Evolutionary conservation across 768 basidiomycete genomes (phyloP), one percentile per base, ranked within the genome.

Genomic region (Suillus alpinus): DNA sequence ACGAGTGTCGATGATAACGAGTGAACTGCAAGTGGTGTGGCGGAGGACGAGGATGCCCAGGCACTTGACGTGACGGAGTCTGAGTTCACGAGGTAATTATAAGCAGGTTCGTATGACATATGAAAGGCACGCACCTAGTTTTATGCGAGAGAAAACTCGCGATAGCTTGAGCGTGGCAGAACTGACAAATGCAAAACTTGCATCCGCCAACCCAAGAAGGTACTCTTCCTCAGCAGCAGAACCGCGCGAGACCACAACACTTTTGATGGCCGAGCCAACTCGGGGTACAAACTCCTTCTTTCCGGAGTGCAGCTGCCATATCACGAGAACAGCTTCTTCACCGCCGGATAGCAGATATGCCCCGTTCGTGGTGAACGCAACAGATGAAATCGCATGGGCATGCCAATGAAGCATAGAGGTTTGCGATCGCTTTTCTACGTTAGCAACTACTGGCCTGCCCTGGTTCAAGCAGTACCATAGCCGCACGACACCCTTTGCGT

Each of bases 391-490:
- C 4, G 94, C 85, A 71, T 98, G 96, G 2, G 96, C 91, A 70
- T 99, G 97, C 97, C 97, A 99, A 75, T 98, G 96, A 56, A 98
- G 75, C 5, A 86, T 83, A 3, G 92, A 88, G 0, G 94, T 95
- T 68, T 92, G 90, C 1, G 94, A 84, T 59, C 84, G 86, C 73
- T 89, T 92, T 73, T 90, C 91, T 37, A 89, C 83, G 16, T 86
- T 86, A 39, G 80, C 78, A 44, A 80, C 79, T 67, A 81, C 82
- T 36, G 75, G 69, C 29, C 81, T 69, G 26, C 79, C 79, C 67
- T 89, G 83, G 63, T 88, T 84, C 18, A 96, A 80, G 73, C 94
- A 96, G 72, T 97, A 95, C 95, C 96, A 98, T 8, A 98, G 72
- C 37, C 92, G 83, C 51, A 99, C 89, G 64, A 84, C 80, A 58